Evolutionary conservation across 2,329 filamentous ascomycete species (phyloP).

Genomic region (Capronia americana): DNA sequence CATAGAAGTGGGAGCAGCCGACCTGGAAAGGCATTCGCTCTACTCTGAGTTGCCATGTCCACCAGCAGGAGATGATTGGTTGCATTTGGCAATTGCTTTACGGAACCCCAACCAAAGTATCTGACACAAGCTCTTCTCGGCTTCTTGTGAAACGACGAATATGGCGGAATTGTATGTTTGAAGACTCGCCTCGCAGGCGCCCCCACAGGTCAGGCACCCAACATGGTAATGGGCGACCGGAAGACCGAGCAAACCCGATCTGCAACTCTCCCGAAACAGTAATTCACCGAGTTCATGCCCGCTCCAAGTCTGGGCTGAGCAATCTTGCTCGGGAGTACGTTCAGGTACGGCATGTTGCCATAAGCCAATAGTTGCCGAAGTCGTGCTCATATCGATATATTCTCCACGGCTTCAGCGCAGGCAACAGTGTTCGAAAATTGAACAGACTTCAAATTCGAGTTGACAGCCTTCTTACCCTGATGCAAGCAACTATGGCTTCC

Average conservation of each 20-base stretch:
- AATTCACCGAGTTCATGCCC: conserved; percentile 8
- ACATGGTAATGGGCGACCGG: too few relatives aligned
- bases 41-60: too few relatives aligned
- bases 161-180: too few relatives aligned
- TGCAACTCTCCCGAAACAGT: background rate
- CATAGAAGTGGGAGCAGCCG: background rate
- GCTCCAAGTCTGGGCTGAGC: background rate
- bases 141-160: too few relatives aligned
- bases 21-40: background rate
- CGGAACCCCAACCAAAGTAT: too few relatives aligned
- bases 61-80: background rate
- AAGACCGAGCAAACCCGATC: background rate
- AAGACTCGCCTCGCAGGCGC: too few relatives aligned
- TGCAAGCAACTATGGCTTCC: background rate
- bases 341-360: background rate
- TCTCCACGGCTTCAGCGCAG: background rate
- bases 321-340: background rate
- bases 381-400: background rate
- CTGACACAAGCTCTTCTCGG: too few relatives aligned
- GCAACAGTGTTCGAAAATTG: background rate
- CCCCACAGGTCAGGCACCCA: too few relatives aligned
- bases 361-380: background rate
- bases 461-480: background rate
- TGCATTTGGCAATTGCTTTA: too few relatives aligned
- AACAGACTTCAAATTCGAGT: background rate